Evolutionary conservation across 2,329 filamentous ascomycete genomes (phyloP).

Genomic region (Zasmidium cellare): DNA sequence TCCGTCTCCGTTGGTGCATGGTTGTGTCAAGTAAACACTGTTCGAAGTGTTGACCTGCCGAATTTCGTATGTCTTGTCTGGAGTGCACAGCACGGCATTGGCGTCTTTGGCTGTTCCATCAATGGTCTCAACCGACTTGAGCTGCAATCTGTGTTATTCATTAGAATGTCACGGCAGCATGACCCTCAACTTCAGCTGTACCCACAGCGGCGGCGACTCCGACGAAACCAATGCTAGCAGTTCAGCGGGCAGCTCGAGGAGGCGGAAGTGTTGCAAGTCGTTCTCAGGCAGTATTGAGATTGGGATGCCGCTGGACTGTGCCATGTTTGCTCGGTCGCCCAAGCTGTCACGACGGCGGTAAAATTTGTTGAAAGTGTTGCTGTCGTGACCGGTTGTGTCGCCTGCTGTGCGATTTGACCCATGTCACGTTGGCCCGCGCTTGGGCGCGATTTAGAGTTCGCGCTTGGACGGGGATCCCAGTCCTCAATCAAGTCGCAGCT

Average conservation of each 20-base stretch:
- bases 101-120: constrained; percentile 30
- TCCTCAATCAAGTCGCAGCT: background rate
- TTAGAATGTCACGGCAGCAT: background rate
- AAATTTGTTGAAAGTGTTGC: background rate
- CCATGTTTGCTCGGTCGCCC: constrained; percentile 35
- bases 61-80: constrained; percentile 57
- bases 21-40: constrained; percentile 57
- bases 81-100: constrained; percentile 60
- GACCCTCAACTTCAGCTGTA: constrained; percentile 1
- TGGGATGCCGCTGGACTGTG: constrained; percentile 39
- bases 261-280: constrained; percentile 54
- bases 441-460: background rate
- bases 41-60: constrained; percentile 68
- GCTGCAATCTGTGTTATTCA: constrained; percentile 38
- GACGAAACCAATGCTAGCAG: constrained; percentile 54
- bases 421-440: background rate
- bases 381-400: background rate
- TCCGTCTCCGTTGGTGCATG: constrained; percentile 25
- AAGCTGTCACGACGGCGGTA: background rate
- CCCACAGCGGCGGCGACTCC: constrained; percentile 10
- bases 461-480: background rate
- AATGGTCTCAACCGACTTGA: constrained; percentile 38
- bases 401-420: background rate
- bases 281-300: constrained; percentile 44
- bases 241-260: constrained; percentile 62